Evolutionary conservation across 2,329 filamentous ascomycete species (phyloP).

Genomic region (Blumeria hordei): DNA sequence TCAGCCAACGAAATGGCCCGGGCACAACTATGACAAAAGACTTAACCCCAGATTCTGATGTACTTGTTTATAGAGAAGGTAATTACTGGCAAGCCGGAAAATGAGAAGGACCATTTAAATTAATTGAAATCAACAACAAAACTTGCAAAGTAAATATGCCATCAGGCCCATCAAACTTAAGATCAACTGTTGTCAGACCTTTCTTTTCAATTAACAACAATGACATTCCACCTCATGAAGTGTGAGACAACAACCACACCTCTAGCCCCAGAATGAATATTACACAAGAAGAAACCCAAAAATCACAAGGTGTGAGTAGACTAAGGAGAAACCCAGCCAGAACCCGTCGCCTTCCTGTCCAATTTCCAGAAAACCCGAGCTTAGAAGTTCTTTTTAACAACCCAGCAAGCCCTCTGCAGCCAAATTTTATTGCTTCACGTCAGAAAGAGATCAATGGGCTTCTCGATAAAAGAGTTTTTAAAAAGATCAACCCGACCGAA

Average conservation of each 20-base stretch:
- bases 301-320: background rate
- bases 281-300: background rate
- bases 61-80: constrained; percentile 3
- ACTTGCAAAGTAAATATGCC: background rate
- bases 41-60: background rate
- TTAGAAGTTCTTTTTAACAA: background rate
- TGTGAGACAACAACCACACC: background rate
- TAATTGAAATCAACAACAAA: background rate
- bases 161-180: background rate
- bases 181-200: background rate
- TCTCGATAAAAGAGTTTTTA: background rate
- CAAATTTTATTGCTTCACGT: background rate
- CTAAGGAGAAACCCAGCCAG: background rate
- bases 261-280: background rate
- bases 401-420: background rate
- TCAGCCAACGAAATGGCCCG: constrained; percentile 1
- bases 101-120: background rate
- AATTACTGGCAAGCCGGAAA: background rate
- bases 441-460: background rate
- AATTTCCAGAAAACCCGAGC: background rate
- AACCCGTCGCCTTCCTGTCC: background rate
- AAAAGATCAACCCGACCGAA: background rate
- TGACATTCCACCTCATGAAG: background rate
- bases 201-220: background rate
- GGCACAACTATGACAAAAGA: background rate